phyloP scores from a whole-genome alignment of 2,329 filamentous ascomycete genomes.

The Aspergillus nomiae region DNA sequence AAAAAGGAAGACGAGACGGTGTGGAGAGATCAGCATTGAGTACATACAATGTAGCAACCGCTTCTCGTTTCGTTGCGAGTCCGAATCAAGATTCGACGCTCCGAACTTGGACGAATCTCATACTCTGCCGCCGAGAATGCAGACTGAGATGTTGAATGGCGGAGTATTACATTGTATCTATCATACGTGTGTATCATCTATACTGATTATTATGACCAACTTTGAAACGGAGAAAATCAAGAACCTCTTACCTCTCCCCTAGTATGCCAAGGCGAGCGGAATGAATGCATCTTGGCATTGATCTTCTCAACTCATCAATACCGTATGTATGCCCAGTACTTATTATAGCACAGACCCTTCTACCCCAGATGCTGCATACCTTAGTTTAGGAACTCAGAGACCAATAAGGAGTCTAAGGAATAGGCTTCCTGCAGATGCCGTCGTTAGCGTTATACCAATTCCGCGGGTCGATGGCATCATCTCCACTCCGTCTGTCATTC shows the following conservation, averaged over 20 bases:
- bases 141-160: not conserved
- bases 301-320: not conserved
- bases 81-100: not conserved
- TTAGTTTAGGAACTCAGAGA: not conserved
- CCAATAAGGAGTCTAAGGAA: not conserved
- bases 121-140: not conserved
- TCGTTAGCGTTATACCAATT: constrained; percentile 11
- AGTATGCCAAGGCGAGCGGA: not conserved
- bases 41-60: not conserved
- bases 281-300: not conserved
- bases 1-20: not conserved
- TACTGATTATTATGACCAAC: not conserved
- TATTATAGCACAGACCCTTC: not conserved
- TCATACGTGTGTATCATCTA: not conserved
- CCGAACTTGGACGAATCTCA: not conserved
- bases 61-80: not conserved
- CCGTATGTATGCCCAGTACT: not conserved
- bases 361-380: not conserved
- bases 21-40: not conserved
- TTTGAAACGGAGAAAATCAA: not conserved
- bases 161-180: too few species aligned
- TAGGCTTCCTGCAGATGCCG: not conserved
- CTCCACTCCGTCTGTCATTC: constrained; percentile 14
- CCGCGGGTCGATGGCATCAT: constrained; percentile 25
- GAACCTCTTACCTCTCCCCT: not conserved